Conservation (phyloP, 1,284 basidiomycete species). For the Schizopora paradoxa region DNA sequence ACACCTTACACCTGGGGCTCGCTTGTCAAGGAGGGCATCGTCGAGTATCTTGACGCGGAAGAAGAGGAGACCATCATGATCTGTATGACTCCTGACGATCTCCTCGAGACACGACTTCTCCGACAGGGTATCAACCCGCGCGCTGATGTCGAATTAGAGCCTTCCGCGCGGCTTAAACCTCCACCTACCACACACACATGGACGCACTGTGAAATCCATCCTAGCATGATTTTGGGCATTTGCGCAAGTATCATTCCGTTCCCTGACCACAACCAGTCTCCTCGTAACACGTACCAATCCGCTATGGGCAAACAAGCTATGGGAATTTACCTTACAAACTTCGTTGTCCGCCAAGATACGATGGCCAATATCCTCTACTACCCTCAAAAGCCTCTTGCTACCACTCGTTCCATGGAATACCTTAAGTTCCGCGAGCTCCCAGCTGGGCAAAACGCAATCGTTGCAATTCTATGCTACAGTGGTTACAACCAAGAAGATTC, state of each 20-base stretch:
- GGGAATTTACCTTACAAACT: constrained; percentile 98
- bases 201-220: constrained; percentile 99
- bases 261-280: constrained; percentile 98
- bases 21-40: constrained; percentile 81
- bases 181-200: constrained; percentile 82
- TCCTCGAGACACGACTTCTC: constrained; percentile 78
- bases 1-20: constrained; percentile 81
- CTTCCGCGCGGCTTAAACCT: constrained; percentile 83
- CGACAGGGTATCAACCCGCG: constrained; percentile 56
- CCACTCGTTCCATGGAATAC: constrained; percentile 98
- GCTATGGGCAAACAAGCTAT: constrained; percentile 99
- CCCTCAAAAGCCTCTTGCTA: constrained; percentile 97
- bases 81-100: constrained; percentile 95
- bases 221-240: constrained; percentile 97
- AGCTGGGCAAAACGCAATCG: constrained; percentile 96
- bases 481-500: constrained; percentile 99
- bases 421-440: constrained; percentile 96
- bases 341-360: constrained; percentile 96
- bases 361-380: constrained; percentile 99
- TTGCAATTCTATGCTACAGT: constrained; percentile 97
- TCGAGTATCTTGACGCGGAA: constrained; percentile 96
- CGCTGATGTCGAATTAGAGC: constrained; percentile 72
- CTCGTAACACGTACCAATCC: constrained; percentile 98
- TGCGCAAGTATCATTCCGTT: constrained; percentile 99
- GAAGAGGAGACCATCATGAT: constrained; percentile 99